phyloP scores from a whole-genome alignment of 179 eudicot genomes.

The Amaranthus tricolor region DNA sequence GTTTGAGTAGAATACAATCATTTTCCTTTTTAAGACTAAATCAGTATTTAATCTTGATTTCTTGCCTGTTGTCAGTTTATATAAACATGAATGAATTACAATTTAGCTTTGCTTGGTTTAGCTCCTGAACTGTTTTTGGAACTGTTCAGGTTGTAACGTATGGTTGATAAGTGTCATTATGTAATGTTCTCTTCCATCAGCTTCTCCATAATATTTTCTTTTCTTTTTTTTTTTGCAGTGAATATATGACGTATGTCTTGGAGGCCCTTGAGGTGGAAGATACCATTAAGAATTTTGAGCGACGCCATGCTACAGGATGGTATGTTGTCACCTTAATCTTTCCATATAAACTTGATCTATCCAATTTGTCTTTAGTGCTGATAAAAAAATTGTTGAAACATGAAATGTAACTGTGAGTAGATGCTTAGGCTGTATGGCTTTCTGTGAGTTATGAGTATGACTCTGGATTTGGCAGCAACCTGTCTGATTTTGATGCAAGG shows the following conservation, averaged over 20 bases:
- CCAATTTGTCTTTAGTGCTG: no score
- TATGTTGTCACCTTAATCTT: slow-evolving; percentile 32
- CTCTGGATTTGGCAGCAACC: background rate
- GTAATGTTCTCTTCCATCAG: background rate
- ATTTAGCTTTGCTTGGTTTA: background rate
- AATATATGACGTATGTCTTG: slow-evolving; percentile 71
- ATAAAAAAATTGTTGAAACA: no score
- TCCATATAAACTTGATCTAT: background rate
- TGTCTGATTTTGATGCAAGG: background rate
- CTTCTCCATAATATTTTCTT: background rate
- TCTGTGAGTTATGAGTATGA: background rate
- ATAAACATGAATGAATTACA: background rate
- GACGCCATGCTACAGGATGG: slow-evolving; percentile 80
- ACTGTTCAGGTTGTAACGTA: background rate
- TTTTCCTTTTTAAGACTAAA: background rate
- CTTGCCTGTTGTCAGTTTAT: background rate
- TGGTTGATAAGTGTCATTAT: background rate
- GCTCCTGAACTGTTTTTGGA: background rate
- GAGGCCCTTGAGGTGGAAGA: slow-evolving; percentile 96
- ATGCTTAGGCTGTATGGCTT: background rate
- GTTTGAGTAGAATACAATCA: background rate
- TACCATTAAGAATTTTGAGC: slow-evolving; percentile 73
- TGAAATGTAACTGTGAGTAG: background rate
- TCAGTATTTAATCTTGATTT: background rate
- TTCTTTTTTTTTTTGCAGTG: slow-evolving; percentile 52